A percentile compares a stretch with the other conserved stretches of the same genome.
Evolutionary conservation across 768 basidiomycete species (phyloP).

Genomic region (Strobilomyces dryophilus): DNA sequence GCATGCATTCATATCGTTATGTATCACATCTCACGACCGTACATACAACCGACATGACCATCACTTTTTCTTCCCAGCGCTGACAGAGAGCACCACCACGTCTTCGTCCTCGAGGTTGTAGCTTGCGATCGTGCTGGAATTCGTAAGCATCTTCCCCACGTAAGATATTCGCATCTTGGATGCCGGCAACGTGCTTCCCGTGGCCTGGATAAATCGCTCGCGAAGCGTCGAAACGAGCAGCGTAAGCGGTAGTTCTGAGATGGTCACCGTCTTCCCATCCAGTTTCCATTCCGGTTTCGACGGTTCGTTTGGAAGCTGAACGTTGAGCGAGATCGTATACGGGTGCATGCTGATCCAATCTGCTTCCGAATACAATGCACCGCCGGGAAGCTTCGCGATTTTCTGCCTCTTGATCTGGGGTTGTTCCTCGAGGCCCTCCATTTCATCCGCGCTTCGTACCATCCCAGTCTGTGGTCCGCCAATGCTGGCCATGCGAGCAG

Average conservation of each 20-base stretch:
- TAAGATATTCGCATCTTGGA: conserved; percentile 79
- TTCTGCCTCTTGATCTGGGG: conserved; percentile 87
- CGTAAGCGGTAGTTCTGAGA: conserved; percentile 81
- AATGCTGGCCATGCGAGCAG: conserved; percentile 59
- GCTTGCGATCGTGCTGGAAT: conserved; percentile 76
- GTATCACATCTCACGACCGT: conserved; percentile 9
- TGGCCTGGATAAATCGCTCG: conserved; percentile 78
- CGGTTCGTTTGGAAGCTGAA: conserved; percentile 80
- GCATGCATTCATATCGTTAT: conserved; percentile 9
- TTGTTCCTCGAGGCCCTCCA: conserved; percentile 66
- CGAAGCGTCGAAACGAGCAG: conserved; percentile 84
- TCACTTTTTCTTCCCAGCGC: conserved; percentile 72
- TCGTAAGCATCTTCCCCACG: conserved; percentile 81
- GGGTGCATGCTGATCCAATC: conserved; percentile 93
- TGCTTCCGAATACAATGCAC: conserved; percentile 77
- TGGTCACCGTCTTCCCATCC: conserved; percentile 70
- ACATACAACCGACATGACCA: conserved; percentile 13
- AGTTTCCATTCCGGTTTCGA: conserved; percentile 93
- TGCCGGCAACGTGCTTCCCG: conserved; percentile 76
- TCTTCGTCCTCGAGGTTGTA: conserved; percentile 95
- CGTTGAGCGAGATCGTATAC: conserved; percentile 78
- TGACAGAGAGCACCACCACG: conserved; percentile 68
- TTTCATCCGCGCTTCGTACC: conserved; percentile 77
- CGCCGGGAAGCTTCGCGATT: conserved; percentile 81
- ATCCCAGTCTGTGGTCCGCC: conserved; percentile 62